Percentiles rank a stretch among this genome's conserved stretches.
phyloP scores from a whole-genome alignment of 2,329 filamentous ascomycete genomes.

The Exophiala bonariae region DNA sequence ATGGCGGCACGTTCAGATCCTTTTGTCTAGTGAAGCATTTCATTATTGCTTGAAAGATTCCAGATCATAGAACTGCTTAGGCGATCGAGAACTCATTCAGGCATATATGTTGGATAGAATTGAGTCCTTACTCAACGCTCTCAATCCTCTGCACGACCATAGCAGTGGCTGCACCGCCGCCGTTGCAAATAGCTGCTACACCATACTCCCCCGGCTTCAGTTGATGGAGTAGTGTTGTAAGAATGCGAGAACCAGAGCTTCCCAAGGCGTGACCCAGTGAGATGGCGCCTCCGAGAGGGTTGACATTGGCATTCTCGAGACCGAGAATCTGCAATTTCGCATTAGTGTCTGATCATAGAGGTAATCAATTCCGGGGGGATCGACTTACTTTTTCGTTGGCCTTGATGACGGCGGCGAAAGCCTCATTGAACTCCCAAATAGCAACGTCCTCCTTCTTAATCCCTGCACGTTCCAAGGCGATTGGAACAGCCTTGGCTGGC shows the following conservation, averaged over 20 bases:
- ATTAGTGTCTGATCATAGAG: no score
- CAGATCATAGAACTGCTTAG: no score
- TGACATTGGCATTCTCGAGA: slow-evolving; percentile 76
- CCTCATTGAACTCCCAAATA: slow-evolving; percentile 98
- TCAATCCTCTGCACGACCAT: slow-evolving; percentile 85
- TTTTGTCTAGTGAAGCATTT: no score
- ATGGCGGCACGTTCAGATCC: no score
- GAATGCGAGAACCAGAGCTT: slow-evolving; percentile 87
- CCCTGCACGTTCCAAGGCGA: slow-evolving; percentile 83
- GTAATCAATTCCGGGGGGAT: neutral
- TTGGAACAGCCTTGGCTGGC: slow-evolving; percentile 85
- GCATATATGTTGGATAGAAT: no score
- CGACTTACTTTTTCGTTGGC: slow-evolving; percentile 77
- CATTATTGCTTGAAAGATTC: no score
- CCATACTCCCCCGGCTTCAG: slow-evolving; percentile 91
- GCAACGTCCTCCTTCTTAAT: slow-evolving; percentile 90
- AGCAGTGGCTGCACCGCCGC: slow-evolving; percentile 87
- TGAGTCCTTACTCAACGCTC: slow-evolving; percentile 43
- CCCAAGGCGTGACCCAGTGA: slow-evolving; percentile 88
- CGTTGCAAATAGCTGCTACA: slow-evolving; percentile 94
- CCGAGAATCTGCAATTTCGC: slow-evolving; percentile 74
- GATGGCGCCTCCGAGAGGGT: slow-evolving; percentile 87
- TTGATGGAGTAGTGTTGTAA: slow-evolving; percentile 88
- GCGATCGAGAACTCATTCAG: no score
- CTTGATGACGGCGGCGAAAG: slow-evolving; percentile 92